phyloP scores from a whole-genome alignment of 192 early-diverging fungal species.

The Paraglomus brasilianum region DNA sequence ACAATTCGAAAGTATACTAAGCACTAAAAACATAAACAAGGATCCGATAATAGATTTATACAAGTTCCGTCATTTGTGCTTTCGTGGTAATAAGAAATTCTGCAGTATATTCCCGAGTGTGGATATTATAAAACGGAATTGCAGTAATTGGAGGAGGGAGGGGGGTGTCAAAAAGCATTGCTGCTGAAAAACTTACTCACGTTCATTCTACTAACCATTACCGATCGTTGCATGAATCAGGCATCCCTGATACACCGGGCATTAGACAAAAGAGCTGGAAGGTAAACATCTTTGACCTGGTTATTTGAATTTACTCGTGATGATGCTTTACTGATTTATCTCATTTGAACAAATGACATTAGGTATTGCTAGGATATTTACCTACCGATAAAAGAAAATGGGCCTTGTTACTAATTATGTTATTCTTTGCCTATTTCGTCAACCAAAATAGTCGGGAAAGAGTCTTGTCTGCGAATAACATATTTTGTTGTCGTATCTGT shows the following conservation, averaged over 20 bases:
- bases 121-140: not conserved
- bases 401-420: too few species aligned
- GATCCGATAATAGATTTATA: conserved; percentile 47
- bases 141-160: too few species aligned
- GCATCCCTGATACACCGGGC: conserved; percentile 68
- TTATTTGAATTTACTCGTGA: too few species aligned
- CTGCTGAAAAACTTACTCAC: not conserved
- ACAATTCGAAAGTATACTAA: conserved; percentile 30
- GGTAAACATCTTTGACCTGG: conserved; percentile 38
- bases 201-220: not conserved
- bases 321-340: not conserved
- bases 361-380: conserved; percentile 61
- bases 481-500: too few species aligned
- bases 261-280: conserved; percentile 67
- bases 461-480: too few species aligned
- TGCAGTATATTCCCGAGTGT: too few species aligned
- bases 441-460: too few species aligned
- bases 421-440: too few species aligned
- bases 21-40: conserved; percentile 2
- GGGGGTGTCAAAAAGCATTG: not conserved
- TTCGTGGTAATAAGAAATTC: conserved; percentile 51
- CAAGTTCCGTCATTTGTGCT: conserved; percentile 56
- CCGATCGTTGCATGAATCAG: conserved; percentile 34
- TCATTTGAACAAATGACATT: not conserved
- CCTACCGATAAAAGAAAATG: conserved; percentile 58